These are phyloP conservation scores for Chlamydomonas sphaeroides DNA, from an alignment of 139 green algal genomes.

Conservation along the genomic window DNA sequence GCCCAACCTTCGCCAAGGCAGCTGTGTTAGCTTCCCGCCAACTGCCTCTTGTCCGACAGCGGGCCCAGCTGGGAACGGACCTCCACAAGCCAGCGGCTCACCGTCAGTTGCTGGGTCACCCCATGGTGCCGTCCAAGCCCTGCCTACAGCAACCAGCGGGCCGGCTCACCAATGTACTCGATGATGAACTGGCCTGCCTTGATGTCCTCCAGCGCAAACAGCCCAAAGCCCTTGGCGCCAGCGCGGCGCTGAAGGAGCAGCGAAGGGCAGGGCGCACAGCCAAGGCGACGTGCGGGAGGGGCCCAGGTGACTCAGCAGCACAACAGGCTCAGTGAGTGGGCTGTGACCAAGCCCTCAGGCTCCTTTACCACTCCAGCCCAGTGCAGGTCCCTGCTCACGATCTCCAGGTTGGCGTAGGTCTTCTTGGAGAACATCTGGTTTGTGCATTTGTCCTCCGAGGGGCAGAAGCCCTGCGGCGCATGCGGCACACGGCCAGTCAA, in stretches of 20 bases:
- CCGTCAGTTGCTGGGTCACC: too few species aligned
- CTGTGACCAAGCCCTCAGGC: too few species aligned
- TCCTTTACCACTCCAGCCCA: too few species aligned
- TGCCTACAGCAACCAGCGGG: too few species aligned
- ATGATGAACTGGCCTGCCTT: conserved; percentile 92
- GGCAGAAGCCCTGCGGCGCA: conserved; percentile 83
- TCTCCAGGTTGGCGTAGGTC: conserved; percentile 84
- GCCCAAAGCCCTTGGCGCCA: conserved; percentile 90
- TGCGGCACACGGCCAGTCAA: too few species aligned
- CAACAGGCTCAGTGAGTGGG: too few species aligned
- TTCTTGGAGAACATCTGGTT: conserved; percentile 93
- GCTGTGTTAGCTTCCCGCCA: too few species aligned
- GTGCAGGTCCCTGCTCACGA: conserved; percentile 67
- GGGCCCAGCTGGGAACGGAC: too few species aligned
- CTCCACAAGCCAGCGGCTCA: too few species aligned
- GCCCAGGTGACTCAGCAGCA: not conserved
- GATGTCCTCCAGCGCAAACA: conserved; percentile 82
- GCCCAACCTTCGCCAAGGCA: too few species aligned
- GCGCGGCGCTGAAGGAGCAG: conserved; percentile 70
- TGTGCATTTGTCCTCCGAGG: conserved; percentile 87
- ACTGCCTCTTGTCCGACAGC: too few species aligned
- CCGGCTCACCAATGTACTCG: conserved; percentile 96
- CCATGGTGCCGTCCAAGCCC: too few species aligned
- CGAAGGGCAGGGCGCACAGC: not conserved
- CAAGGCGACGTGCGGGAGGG: not conserved